Evolutionary conservation across 331 rosid genomes (phyloP).

Genomic region (Prunus yedoensis): DNA sequence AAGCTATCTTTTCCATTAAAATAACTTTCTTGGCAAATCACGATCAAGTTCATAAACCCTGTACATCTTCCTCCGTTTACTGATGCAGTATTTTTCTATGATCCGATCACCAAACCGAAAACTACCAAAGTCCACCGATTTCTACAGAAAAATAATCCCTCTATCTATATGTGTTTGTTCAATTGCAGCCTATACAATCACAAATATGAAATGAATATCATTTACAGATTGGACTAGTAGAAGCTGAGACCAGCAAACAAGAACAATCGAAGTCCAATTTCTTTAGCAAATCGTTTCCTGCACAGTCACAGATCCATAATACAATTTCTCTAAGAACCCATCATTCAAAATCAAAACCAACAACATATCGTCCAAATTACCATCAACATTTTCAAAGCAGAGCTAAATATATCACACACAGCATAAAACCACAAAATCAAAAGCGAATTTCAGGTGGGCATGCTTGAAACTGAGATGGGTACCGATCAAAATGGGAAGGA

Average conservation of each 20-base stretch:
- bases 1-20: conserved; percentile 1
- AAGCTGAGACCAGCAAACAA: conserved; percentile 16
- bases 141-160: conserved; percentile 1
- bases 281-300: conserved; percentile 8
- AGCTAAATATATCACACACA: conserved; percentile 14
- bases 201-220: conserved; percentile 17
- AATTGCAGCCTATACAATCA: conserved; percentile 11
- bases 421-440: neutral
- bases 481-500: conserved; percentile 23
- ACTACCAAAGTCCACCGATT: conserved; percentile 12
- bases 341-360: conserved; percentile 14
- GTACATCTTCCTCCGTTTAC: conserved; percentile 7
- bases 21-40: neutral
- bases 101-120: conserved; percentile 13
- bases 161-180: conserved; percentile 25
- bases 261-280: conserved; percentile 5
- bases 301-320: conserved; percentile 28
- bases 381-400: conserved; percentile 25
- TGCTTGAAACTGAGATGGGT: conserved; percentile 7
- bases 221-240: conserved; percentile 24
- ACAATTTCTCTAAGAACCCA: conserved; percentile 13
- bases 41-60: conserved; percentile 20
- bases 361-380: neutral
- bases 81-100: neutral
- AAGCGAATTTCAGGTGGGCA: neutral